A percentile compares a stretch with the other conserved stretches of the same genome.
Evolutionary conservation across 768 basidiomycete genomes (phyloP).

Genomic region (Lactarius hengduanensis): DNA sequence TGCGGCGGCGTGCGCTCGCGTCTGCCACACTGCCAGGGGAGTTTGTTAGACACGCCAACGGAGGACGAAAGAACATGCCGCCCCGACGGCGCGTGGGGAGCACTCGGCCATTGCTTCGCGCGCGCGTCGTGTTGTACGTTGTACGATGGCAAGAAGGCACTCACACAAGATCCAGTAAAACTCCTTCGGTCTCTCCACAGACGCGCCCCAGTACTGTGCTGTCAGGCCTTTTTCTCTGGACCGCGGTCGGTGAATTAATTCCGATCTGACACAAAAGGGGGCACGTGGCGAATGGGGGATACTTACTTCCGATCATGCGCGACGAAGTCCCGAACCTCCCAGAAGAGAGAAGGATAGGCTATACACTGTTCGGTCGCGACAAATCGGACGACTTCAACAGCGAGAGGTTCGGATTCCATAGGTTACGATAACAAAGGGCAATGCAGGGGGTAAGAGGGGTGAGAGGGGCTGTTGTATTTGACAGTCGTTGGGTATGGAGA

Average conservation of each 20-base stretch:
- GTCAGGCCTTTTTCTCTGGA: constrained; percentile 14
- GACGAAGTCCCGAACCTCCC: background rate
- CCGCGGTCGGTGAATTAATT: background rate
- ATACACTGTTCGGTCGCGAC: constrained; percentile 1
- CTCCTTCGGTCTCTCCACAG: background rate
- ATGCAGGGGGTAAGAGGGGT: background rate
- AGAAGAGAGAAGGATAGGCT: constrained; percentile 6
- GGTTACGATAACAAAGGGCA: too few relatives aligned
- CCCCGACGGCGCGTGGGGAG: too few relatives aligned
- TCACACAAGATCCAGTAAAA: constrained; percentile 15
- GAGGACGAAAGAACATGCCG: too few relatives aligned
- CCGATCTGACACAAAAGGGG: too few relatives aligned
- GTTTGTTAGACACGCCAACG: too few relatives aligned
- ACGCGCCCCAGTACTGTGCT: constrained; percentile 20
- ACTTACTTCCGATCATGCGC: constrained; percentile 3
- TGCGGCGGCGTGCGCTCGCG: constrained; percentile 4
- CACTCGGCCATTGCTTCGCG: too few relatives aligned
- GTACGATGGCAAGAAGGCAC: background rate
- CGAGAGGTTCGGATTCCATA: background rate
- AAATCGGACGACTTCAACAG: constrained; percentile 9
- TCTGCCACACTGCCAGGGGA: constrained; percentile 10
- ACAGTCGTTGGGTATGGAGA: too few relatives aligned
- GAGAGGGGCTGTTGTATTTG: too few relatives aligned
- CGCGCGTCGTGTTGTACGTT: too few relatives aligned
- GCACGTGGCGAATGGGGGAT: too few relatives aligned